Evolutionary conservation across 2,329 filamentous ascomycete genomes (phyloP).

Genomic region (Ilyonectria robusta): DNA sequence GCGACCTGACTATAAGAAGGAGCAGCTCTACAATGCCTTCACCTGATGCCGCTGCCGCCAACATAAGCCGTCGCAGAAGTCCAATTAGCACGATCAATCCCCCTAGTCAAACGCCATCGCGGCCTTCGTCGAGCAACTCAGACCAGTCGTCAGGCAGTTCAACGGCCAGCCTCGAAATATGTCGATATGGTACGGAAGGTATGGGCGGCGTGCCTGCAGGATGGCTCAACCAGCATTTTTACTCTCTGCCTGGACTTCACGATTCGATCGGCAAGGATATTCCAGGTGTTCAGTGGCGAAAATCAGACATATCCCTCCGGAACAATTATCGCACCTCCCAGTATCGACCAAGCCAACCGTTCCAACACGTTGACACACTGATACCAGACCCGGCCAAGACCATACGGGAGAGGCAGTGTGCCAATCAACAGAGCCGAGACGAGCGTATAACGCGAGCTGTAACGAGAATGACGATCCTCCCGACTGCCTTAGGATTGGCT

Average conservation of each 20-base stretch:
- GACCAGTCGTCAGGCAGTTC: not conserved
- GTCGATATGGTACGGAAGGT: not conserved
- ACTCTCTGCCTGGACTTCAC: not conserved
- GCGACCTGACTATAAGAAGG: too few species aligned
- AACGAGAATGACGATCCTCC: not conserved
- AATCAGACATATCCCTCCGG: not conserved
- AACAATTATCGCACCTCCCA: not conserved
- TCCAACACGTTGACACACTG: not conserved
- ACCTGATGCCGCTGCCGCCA: not conserved
- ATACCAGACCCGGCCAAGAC: not conserved
- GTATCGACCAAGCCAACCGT: not conserved
- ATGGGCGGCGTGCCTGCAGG: not conserved
- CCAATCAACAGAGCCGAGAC: not conserved
- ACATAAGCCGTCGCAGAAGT: too few species aligned
- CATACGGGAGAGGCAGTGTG: not conserved
- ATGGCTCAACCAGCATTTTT: not conserved
- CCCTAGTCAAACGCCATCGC: not conserved
- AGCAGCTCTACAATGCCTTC: not conserved
- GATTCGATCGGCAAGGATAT: not conserved
- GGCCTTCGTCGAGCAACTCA: not conserved
- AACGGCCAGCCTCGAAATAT: not conserved
- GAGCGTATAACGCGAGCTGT: not conserved
- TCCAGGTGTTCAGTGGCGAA: not conserved
- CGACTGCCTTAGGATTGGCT: not conserved
- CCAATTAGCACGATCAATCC: not conserved